phyloP scores from a whole-genome alignment of 108 stramenopile species.

The Thalassiosira profunda region DNA sequence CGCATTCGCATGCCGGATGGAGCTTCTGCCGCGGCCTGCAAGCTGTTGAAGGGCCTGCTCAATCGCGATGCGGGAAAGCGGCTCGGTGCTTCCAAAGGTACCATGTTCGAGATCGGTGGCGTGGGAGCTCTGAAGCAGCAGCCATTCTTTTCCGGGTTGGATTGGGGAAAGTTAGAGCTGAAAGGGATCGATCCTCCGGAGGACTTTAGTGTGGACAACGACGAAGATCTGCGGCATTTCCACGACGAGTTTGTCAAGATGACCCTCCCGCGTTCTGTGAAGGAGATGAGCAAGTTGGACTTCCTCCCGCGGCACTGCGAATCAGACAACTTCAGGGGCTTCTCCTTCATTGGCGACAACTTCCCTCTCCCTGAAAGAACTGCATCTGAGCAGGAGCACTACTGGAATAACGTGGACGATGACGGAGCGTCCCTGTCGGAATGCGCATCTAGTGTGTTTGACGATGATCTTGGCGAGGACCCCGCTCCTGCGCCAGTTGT shows the following conservation, averaged over 20 bases:
- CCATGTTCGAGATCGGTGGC: slow-evolving; percentile 99
- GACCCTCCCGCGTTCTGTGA: slow-evolving; percentile 84
- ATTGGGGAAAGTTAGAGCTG: slow-evolving; percentile 91
- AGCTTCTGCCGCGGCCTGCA: slow-evolving; percentile 76
- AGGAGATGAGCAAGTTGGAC: slow-evolving; percentile 66
- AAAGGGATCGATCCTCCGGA: slow-evolving; percentile 83
- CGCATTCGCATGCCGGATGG: slow-evolving; percentile 94
- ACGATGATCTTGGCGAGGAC: slow-evolving; percentile 44
- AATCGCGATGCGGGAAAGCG: slow-evolving; percentile 91
- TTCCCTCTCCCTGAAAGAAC: slow-evolving; percentile 76
- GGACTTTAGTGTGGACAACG: slow-evolving; percentile 69
- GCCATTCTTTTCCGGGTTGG: slow-evolving; percentile 87
- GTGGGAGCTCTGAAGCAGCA: slow-evolving; percentile 92
- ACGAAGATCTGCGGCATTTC: slow-evolving; percentile 85
- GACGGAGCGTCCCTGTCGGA: slow-evolving; percentile 87
- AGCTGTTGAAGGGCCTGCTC: slow-evolving; percentile 91
- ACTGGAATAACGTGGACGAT: slow-evolving; percentile 80
- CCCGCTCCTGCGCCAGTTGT: slow-evolving; percentile 21
- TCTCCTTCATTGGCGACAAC: slow-evolving; percentile 88
- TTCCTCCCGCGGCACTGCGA: slow-evolving; percentile 59
- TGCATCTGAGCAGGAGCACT: slow-evolving; percentile 62
- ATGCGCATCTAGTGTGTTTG: slow-evolving; percentile 66
- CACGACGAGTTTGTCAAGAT: slow-evolving; percentile 89
- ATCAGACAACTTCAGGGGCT: slow-evolving; percentile 83
- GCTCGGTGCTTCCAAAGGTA: slow-evolving; percentile 88